phyloP scores from a whole-genome alignment of 768 basidiomycete genomes.

The Leucosporidium creatinivorum region DNA sequence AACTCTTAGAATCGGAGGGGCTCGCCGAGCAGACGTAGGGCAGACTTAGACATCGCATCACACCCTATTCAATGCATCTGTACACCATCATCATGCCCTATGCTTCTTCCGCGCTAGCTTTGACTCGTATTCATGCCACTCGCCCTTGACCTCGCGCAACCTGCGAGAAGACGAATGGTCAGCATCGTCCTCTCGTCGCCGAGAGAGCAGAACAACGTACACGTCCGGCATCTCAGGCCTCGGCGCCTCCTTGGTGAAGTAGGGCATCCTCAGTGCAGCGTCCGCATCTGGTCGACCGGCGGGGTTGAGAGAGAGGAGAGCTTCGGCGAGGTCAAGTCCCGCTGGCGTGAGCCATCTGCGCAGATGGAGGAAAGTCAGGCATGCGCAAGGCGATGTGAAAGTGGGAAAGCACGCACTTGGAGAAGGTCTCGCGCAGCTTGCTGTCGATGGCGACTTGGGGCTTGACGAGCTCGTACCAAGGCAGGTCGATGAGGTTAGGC shows the following conservation, averaged over 20 bases:
- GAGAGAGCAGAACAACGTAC: slow-evolving; percentile 43
- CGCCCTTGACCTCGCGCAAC: slow-evolving; percentile 72
- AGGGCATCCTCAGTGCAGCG: slow-evolving; percentile 72
- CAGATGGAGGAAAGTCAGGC: background rate
- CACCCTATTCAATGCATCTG: too few relatives aligned
- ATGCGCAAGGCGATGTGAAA: background rate
- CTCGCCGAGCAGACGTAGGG: too few relatives aligned
- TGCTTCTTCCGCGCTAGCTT: slow-evolving; percentile 58
- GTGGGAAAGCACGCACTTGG: slow-evolving; percentile 52
- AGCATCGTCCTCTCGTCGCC: too few relatives aligned
- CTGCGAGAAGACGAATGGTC: slow-evolving; percentile 39
- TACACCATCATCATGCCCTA: background rate
- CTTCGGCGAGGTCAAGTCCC: slow-evolving; percentile 77
- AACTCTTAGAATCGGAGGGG: too few relatives aligned
- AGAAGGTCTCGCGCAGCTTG: slow-evolving; percentile 74
- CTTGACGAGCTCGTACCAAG: slow-evolving; percentile 98
- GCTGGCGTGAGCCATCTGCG: slow-evolving; percentile 69
- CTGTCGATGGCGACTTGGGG: slow-evolving; percentile 68
- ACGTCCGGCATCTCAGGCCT: slow-evolving; percentile 63
- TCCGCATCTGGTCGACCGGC: slow-evolving; percentile 62
- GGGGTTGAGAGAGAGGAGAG: slow-evolving; percentile 74
- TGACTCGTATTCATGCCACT: slow-evolving; percentile 97
- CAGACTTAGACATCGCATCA: too few relatives aligned
- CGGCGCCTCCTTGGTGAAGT: slow-evolving; percentile 78
- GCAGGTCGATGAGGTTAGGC: slow-evolving; percentile 71